Evolutionary conservation across 352 stramenopile species (phyloP).

Genomic region (Globisporangium splendens): DNA sequence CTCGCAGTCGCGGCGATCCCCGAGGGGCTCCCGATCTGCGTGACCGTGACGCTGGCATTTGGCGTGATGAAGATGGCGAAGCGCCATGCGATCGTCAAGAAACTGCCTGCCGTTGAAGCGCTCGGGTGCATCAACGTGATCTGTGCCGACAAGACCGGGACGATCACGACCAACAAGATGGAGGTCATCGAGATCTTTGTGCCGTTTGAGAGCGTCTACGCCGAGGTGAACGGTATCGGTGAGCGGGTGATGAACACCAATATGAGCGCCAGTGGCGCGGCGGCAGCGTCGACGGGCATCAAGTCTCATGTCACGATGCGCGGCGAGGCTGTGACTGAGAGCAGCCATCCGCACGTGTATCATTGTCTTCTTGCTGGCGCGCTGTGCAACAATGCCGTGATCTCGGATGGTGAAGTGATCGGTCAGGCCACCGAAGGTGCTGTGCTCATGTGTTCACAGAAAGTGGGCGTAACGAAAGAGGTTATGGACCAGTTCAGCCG

Average conservation of each 20-base stretch:
- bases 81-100: constrained; percentile 85
- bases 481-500: constrained; percentile 57
- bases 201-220: constrained; percentile 69
- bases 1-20: constrained; percentile 75
- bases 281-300: constrained; percentile 9
- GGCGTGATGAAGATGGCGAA: constrained; percentile 88
- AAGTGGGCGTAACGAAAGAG: constrained; percentile 46
- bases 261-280: not conserved
- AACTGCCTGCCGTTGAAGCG: constrained; percentile 77
- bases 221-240: constrained; percentile 61
- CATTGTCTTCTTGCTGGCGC: constrained; percentile 70
- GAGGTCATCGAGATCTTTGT: constrained; percentile 82
- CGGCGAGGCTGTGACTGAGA: constrained; percentile 57
- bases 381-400: constrained; percentile 75
- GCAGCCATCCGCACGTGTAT: constrained; percentile 63
- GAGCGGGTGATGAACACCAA: constrained; percentile 14
- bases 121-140: constrained; percentile 92
- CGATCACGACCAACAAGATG: constrained; percentile 91
- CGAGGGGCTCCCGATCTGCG: constrained; percentile 75
- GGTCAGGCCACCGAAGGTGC: constrained; percentile 79
- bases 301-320: constrained; percentile 48
- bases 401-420: constrained; percentile 67
- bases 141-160: constrained; percentile 94
- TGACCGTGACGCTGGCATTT: constrained; percentile 77
- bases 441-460: constrained; percentile 62